Evolutionary conservation across 1,284 basidiomycete species (phyloP).

Genomic region (Phellopilus nigrolimitatus): DNA sequence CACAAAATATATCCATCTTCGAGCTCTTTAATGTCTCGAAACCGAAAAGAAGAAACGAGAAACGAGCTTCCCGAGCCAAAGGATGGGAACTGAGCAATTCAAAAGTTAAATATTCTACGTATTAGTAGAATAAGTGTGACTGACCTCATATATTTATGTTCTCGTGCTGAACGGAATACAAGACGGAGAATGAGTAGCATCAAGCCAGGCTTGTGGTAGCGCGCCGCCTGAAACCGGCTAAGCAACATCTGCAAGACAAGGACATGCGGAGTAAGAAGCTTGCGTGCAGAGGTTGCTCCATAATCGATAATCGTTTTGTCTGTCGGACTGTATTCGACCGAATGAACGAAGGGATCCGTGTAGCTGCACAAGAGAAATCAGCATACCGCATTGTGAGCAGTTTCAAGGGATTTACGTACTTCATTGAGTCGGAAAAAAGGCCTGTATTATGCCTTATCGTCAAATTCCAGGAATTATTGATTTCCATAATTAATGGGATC

Average conservation of each 20-base stretch:
- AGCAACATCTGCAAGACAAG: conserved; percentile 88
- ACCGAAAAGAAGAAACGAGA: conserved; percentile 87
- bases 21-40: conserved; percentile 91
- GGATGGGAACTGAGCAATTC: conserved; percentile 72
- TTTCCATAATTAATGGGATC: conserved; percentile 78
- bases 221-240: conserved; percentile 89
- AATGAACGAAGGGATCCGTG: conserved; percentile 82
- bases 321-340: conserved; percentile 88
- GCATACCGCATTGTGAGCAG: conserved; percentile 11
- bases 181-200: conserved; percentile 85
- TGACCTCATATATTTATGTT: conserved; percentile 71
- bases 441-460: conserved; percentile 78
- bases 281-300: conserved; percentile 63
- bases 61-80: conserved; percentile 84
- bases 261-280: conserved; percentile 78
- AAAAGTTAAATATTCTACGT: conserved; percentile 2
- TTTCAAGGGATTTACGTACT: conserved; percentile 48
- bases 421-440: conserved; percentile 75
- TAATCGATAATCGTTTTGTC: conserved; percentile 83
- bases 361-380: conserved; percentile 45
- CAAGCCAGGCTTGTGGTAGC: conserved; percentile 81
- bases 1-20: conserved; percentile 80
- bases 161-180: conserved; percentile 71
- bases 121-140: conserved; percentile 18
- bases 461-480: conserved; percentile 83